These are phyloP conservation scores for Cylindrodendrum hubeiense DNA, from an alignment of 2,329 filamentous ascomycete species.

Conservation along the genomic window DNA sequence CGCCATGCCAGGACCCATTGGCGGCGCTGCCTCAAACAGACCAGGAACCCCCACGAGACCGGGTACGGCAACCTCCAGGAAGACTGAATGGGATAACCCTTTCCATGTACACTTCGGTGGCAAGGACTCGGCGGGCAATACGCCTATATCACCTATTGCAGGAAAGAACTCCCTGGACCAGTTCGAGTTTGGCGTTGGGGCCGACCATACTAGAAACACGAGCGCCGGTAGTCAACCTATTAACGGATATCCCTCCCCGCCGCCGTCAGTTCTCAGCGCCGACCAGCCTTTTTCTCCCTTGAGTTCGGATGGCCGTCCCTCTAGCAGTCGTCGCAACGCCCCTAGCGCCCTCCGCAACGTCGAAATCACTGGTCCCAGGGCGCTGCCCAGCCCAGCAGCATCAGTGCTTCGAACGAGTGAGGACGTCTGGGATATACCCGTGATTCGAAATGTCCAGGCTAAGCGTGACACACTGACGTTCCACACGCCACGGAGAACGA, in stretches of 20 bases:
- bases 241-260: slow-evolving; percentile 53
- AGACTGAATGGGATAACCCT: slow-evolving; percentile 59
- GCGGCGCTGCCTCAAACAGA: slow-evolving; percentile 39
- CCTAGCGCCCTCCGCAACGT: slow-evolving; percentile 45
- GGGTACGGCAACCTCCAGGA: slow-evolving; percentile 50
- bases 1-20: slow-evolving; percentile 47
- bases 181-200: slow-evolving; percentile 52
- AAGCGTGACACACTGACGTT: slow-evolving; percentile 65
- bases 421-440: slow-evolving; percentile 53
- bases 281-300: slow-evolving; percentile 44
- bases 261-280: slow-evolving; percentile 50
- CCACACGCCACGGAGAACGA: slow-evolving; percentile 58
- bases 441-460: slow-evolving; percentile 62
- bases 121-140: slow-evolving; percentile 44
- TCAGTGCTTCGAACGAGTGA: slow-evolving; percentile 57
- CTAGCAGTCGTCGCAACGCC: slow-evolving; percentile 37
- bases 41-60: slow-evolving; percentile 48
- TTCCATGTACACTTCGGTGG: slow-evolving; percentile 60
- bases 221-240: slow-evolving; percentile 19
- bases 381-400: slow-evolving; percentile 58
- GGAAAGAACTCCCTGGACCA: slow-evolving; percentile 55
- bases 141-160: slow-evolving; percentile 40
- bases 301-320: slow-evolving; percentile 28
- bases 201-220: slow-evolving; percentile 15
- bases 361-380: slow-evolving; percentile 44